Evolutionary conservation across 345 rosid genomes (phyloP), one percentile per base, ranked within the genome.

Genomic region (Brassica nigra): DNA sequence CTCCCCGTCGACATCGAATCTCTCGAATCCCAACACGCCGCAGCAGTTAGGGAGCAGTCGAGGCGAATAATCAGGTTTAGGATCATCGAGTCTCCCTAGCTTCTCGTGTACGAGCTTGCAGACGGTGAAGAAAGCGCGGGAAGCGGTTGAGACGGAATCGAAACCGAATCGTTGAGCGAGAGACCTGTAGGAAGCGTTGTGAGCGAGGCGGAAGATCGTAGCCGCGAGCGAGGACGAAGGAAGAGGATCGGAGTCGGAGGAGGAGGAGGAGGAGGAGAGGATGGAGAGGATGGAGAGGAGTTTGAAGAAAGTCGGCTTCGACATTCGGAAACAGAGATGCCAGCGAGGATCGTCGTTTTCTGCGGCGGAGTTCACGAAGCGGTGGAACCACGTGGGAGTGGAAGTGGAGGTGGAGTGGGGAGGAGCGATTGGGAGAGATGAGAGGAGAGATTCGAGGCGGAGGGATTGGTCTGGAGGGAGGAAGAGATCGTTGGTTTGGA

Each of bases 161-260:
- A 89, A 83, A 1, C 86, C 88, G 70, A 91, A 93, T 15, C 82
- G 68, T 34, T 70, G 80, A 8, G 86, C 81, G 1, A 86, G 74
- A 8, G 87, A 81, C n/a, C 80, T 74, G 78, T 87, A 91, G 8
- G 93, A 86, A 29, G 88, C 85, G 68, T 68, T 92, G 52, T 91
- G 98, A 28, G 98, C 83, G 70, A 93, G 93, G 78, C 95, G 92
- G 84, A 83, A 89, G 76, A 93, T 83, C 18, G 93, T 58, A 23
- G 93, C 88, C 1, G 90, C 93, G 15, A 93, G 83, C 65, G 89
- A 87, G 6, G 84, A 69, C 14, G 87, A 73, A 76, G 82, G 34
- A 86, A 84, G 23, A 80, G 86, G 10, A 2, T 12, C 0, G 11
- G 12, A 11, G 11, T 42, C 71, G 81, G 8, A 10, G 23, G 52